These are phyloP conservation scores for Elongisporangium anandrum DNA, from an alignment of 352 stramenopile species.

Conservation along the genomic window DNA sequence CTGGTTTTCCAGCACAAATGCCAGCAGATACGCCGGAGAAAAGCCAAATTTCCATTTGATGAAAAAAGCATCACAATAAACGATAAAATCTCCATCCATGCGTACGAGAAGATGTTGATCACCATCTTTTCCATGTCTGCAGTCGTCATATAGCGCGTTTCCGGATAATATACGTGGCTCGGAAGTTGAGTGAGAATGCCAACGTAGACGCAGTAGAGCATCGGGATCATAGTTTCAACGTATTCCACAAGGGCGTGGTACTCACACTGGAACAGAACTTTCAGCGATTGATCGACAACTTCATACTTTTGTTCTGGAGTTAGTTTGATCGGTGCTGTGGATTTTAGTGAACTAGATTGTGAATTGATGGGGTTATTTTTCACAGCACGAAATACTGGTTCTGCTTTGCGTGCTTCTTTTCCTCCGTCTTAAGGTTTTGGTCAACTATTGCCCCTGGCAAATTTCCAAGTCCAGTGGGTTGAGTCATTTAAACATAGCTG, in stretches of 20 bases:
- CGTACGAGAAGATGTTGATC: conserved; percentile 16
- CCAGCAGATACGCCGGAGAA: conserved; percentile 21
- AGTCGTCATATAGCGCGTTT: conserved; percentile 8
- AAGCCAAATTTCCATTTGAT: conserved; percentile 17
- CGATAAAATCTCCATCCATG: conserved; percentile 17
- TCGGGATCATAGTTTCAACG: conserved; percentile 23
- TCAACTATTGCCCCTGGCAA: too few relatives aligned
- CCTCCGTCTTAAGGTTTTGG: too few relatives aligned
- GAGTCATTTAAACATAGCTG: too few relatives aligned
- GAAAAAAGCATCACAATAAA: conserved; percentile 8
- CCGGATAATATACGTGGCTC: conserved; percentile 12
- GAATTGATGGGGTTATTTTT: too few relatives aligned
- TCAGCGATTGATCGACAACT: conserved; percentile 5
- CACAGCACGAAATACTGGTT: too few relatives aligned
- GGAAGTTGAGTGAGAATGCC: conserved; percentile 16
- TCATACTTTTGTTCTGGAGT: too few relatives aligned
- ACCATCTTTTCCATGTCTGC: conserved; percentile 4
- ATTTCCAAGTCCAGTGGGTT: too few relatives aligned
- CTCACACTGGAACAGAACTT: conserved; percentile 30
- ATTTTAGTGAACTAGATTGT: too few relatives aligned
- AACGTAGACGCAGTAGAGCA: conserved; percentile 22
- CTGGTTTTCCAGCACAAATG: conserved; percentile 38
- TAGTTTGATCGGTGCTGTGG: too few relatives aligned
- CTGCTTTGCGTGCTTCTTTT: too few relatives aligned
- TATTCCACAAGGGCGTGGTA: conserved; percentile 33